Evolutionary conservation across 371 early-diverging fungal genomes (phyloP), one percentile per base, ranked within the genome.

Genomic region (Mycotypha africana): DNA sequence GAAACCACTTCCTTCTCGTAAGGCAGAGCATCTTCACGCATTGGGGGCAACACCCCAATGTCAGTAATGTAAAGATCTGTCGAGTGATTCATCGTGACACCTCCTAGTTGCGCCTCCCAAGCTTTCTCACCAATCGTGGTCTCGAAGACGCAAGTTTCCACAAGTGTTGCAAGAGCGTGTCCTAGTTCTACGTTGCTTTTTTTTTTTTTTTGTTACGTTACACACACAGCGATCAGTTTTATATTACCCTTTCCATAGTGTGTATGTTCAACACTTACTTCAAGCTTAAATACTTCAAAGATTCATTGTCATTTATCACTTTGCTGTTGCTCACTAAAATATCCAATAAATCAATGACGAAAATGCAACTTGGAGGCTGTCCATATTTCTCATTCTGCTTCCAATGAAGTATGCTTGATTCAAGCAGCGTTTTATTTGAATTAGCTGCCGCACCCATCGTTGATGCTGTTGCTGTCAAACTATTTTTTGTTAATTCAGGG

Each of bases 361-460:
- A 46, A 36, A 66, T 53, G 6, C 61, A 4, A 16, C 48, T 58
- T 12, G 67, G 67, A 4, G 67, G 59, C 17, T 66, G 67, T 5
- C 49, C 51, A 30, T 48, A 47, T 30, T 58, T 62, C 16, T 61
- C 59, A 12, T 32, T n/a, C 33, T 53, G 42, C 9, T 62, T 56
- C 56, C 62, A 62, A 20, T 51, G 17, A 16, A 62, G 19, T 23
- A 36, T 54, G 32, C 24, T 38, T 26, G 10, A n/a, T n/a, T n/a
- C n/a, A n/a, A n/a, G n/a, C n/a, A n/a, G n/a, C n/a, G n/a, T n/a
- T n/a, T n/a, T n/a, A n/a, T n/a, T n/a, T n/a, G n/a, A n/a, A n/a
- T n/a, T n/a, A n/a, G n/a, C n/a, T n/a, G n/a, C n/a, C n/a, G n/a
- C n/a, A n/a, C n/a, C n/a, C n/a, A n/a, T n/a, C n/a, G n/a, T n/a